Percentiles rank a stretch among this genome's conserved stretches.
Evolutionary conservation across 495 filamentous ascomycete genomes (phyloP).

Genomic region (Podospora sp.): DNA sequence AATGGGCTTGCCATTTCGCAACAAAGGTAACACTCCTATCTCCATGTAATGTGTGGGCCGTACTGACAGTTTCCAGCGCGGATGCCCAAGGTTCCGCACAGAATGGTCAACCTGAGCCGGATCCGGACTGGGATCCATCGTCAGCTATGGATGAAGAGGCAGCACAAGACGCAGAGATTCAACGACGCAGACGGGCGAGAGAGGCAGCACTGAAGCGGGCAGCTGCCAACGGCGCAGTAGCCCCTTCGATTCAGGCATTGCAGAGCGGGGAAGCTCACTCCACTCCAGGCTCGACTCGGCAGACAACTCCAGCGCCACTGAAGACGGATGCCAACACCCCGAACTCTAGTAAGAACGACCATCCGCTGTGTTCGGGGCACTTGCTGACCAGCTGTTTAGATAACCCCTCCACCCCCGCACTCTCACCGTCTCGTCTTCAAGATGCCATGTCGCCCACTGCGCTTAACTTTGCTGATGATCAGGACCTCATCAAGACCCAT

Average conservation of each 20-base stretch:
- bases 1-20: conserved; percentile 31
- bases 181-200: conserved; percentile 82
- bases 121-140: conserved; percentile 48
- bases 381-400: conserved; percentile 22
- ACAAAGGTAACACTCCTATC: conserved; percentile 22
- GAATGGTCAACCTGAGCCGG: conserved; percentile 31
- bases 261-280: conserved; percentile 62
- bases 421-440: conserved; percentile 39
- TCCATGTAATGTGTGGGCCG: conserved; percentile 3
- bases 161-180: conserved; percentile 62
- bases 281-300: conserved; percentile 54
- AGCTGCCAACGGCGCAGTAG: conserved; percentile 62
- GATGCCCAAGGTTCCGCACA: not conserved
- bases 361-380: not conserved
- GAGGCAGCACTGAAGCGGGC: conserved; percentile 83
- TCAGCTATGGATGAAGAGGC: conserved; percentile 68
- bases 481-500: conserved; percentile 67
- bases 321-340: conserved; percentile 45
- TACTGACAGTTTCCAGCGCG: conserved; percentile 10
- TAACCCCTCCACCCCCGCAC: conserved; percentile 35
- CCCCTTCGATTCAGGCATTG: conserved; percentile 77
- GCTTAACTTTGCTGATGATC: conserved; percentile 52
- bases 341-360: conserved; percentile 40
- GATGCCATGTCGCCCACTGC: conserved; percentile 47
- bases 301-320: conserved; percentile 41